Conservation (phyloP, 2,329 filamentous ascomycete species). For the Xylariaceae sp. region DNA sequence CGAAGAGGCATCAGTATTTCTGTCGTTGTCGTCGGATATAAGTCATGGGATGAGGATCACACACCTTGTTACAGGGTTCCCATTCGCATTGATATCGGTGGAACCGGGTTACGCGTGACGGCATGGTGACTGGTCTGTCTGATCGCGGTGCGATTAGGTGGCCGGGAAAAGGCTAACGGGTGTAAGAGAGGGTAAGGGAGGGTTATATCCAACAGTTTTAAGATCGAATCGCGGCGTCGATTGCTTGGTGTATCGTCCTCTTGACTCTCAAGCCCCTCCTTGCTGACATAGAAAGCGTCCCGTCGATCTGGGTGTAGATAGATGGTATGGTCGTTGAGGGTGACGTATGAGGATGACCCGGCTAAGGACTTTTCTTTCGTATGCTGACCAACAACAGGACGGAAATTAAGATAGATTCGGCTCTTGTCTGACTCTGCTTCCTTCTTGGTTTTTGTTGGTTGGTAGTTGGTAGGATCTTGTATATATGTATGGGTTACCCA, state of each 20-base stretch:
- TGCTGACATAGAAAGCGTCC: background rate
- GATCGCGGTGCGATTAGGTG: background rate
- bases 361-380: too few relatives aligned
- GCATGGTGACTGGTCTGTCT: background rate
- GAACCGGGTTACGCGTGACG: background rate
- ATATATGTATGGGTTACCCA: too few relatives aligned
- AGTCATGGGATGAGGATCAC: slow-evolving; percentile 18
- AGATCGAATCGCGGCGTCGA: background rate
- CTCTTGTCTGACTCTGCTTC: too few relatives aligned
- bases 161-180: background rate
- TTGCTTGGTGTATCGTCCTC: background rate
- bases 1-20: slow-evolving; percentile 1
- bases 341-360: too few relatives aligned
- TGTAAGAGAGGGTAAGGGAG: too few relatives aligned
- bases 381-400: too few relatives aligned
- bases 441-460: too few relatives aligned
- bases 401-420: too few relatives aligned
- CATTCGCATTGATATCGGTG: background rate
- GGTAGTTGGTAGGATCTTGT: too few relatives aligned
- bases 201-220: background rate
- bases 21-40: background rate
- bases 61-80: slow-evolving; percentile 55
- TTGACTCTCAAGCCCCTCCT: background rate
- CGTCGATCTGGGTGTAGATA: background rate
- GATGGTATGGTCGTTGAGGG: too few relatives aligned